Base-by-base conservation (phyloP, 2,329 filamentous ascomycete genomes). In the Scleromitrula shiraiana region DNA sequence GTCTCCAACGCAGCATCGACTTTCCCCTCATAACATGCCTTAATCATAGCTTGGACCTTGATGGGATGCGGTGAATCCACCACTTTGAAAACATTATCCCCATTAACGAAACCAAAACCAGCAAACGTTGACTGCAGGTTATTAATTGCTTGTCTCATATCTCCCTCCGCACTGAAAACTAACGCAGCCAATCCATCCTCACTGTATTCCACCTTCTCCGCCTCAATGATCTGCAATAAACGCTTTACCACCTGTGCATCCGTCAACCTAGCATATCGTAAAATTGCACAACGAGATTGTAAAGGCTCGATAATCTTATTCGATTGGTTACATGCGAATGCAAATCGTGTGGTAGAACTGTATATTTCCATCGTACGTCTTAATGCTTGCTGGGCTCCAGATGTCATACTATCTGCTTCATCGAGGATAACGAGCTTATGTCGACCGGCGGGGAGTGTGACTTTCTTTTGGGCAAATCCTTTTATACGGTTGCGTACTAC, bases 241-340 rank as follows among this genome's bases (percentile, higher is more conserved):
- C 93, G 80, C 71, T 91, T 90, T 43, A 96, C 88, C 22, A 98
- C 82, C 66, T 98, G 91, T 10, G 80, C 83, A 64, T 98, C 93
- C 2, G 91, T 96, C 56, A 98, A 75, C 49, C 91, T 84, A 26
- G 90, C 83, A 68, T 96, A 98, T 51, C 93, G 84, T 47, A 98
- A 77, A 64, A 98, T 97, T 17, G 93, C 93, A 65, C 93, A 98
- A 60, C 93, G 82, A 15, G 90, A 96, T 67, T 98, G 93, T 43
- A 98, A 75, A n/a, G 93, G 93, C 68, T 98, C 93, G 67, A 98
- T 98, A 64, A 98, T 97, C 70, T 97, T 98, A 73, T 97, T 98
- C 53, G 86, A 93, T 71, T 95, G 88, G 67, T 98, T 98, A 74
- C 93, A 98, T 2, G 93, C 93, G 62, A 98, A 98, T 0, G 93